A percentile compares a stretch with the other conserved stretches of the same genome.
phyloP scores from a whole-genome alignment of 2,329 filamentous ascomycete genomes.

The Orbilia javanica region DNA sequence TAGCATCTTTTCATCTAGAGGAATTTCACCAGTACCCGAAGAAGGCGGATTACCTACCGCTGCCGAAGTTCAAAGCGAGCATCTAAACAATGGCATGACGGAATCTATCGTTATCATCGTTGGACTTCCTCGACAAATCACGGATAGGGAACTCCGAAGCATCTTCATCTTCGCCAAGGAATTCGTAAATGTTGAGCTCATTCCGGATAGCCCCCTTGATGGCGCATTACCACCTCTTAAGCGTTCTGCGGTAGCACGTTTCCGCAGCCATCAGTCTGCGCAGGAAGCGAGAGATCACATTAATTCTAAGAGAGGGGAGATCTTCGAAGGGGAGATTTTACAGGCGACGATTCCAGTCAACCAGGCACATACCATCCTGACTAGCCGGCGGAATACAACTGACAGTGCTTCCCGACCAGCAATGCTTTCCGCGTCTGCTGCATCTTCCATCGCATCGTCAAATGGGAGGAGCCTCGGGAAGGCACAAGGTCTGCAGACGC shows the following conservation, averaged over 20 bases:
- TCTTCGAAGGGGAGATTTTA: conserved; percentile 57
- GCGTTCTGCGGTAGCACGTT: conserved; percentile 60
- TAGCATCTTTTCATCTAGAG: conserved; percentile 56
- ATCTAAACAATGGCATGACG: conserved; percentile 21
- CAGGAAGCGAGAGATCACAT: conserved; percentile 61
- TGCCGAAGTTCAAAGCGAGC: conserved; percentile 23
- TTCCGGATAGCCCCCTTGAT: conserved; percentile 57
- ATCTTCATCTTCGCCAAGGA: conserved; percentile 61
- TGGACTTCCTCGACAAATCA: conserved; percentile 60
- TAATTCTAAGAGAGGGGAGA: conserved; percentile 56
- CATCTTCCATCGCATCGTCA: conserved; percentile 47
- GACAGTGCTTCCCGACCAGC: conserved; percentile 50
- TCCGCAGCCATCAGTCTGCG: conserved; percentile 60
- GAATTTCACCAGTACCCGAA: conserved; percentile 56
- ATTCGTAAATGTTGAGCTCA: conserved; percentile 56
- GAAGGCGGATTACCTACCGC: conserved; percentile 43
- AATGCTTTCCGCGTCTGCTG: conserved; percentile 43
- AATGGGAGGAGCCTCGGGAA: conserved; percentile 43
- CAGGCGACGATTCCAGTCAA: conserved; percentile 49
- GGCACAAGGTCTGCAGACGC: conserved; percentile 38
- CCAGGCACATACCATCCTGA: conserved; percentile 38
- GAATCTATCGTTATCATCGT: conserved; percentile 60
- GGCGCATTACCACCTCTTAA: conserved; percentile 51
- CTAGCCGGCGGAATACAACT: conserved; percentile 52
- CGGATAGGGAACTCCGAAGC: conserved; percentile 60